Evolutionary conservation across 2,329 filamentous ascomycete species (phyloP).

Genomic region (Fusarium agapanthi): DNA sequence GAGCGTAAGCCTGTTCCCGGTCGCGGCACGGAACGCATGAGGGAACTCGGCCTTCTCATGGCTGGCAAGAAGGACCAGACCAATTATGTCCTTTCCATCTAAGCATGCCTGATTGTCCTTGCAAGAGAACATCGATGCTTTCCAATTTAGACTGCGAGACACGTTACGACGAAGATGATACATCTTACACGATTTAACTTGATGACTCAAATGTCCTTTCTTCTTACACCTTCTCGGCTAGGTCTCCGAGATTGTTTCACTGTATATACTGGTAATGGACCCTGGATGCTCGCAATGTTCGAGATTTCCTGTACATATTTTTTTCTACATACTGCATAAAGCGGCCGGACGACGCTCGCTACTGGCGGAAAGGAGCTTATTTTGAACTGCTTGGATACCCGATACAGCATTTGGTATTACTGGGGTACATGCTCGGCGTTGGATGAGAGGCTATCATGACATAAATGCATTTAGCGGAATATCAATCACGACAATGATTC

Average conservation of each 20-base stretch:
- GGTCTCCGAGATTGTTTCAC: slow-evolving; percentile 19
- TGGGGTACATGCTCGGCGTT: slow-evolving; percentile 42
- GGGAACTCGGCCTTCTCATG: slow-evolving; percentile 81
- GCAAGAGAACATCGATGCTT: slow-evolving; percentile 5
- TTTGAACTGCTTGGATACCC: slow-evolving; percentile 47
- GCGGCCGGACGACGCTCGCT: slow-evolving; percentile 41
- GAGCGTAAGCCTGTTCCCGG: slow-evolving; percentile 79
- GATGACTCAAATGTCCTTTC: slow-evolving; percentile 27
- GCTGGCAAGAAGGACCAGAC: slow-evolving; percentile 79
- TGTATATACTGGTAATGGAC: slow-evolving; percentile 37
- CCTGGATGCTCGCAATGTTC: background rate
- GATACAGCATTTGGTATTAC: slow-evolving; percentile 42
- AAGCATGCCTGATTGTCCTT: slow-evolving; percentile 38
- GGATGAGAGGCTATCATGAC: slow-evolving; percentile 40
- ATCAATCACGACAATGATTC: slow-evolving; percentile 40
- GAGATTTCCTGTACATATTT: slow-evolving; percentile 36
- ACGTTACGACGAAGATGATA: slow-evolving; percentile 23
- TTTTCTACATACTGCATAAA: slow-evolving; percentile 36
- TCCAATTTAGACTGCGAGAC: slow-evolving; percentile 23
- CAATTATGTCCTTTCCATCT: slow-evolving; percentile 82
- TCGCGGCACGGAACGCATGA: slow-evolving; percentile 91
- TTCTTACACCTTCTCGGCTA: slow-evolving; percentile 14
- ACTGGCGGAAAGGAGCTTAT: slow-evolving; percentile 26
- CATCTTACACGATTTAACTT: slow-evolving; percentile 34
- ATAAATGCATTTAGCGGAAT: slow-evolving; percentile 29